Evolutionary conservation across 192 early-diverging fungal genomes (phyloP).

Genomic region (Coemansia sp.): DNA sequence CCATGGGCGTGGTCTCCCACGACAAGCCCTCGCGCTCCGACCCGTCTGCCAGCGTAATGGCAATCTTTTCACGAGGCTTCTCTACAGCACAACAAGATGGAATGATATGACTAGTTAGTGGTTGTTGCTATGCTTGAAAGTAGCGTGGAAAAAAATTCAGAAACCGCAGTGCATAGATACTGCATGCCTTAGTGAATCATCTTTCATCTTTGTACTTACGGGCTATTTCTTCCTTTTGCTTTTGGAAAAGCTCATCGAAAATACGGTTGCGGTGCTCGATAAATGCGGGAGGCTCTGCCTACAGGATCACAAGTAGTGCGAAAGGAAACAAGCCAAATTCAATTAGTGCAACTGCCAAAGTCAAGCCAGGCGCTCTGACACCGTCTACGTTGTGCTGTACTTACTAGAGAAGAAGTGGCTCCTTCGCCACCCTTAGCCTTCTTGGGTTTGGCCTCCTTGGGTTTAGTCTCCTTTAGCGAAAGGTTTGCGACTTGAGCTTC

Average conservation of each 20-base stretch:
- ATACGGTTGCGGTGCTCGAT: conserved; percentile 58
- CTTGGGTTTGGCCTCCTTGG: conserved; percentile 20
- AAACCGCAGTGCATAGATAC: neutral
- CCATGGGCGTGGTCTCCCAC: conserved; percentile 96
- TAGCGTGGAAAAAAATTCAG: neutral
- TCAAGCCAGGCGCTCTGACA: neutral
- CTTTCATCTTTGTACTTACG: conserved; percentile 33
- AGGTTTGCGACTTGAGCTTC: conserved; percentile 37
- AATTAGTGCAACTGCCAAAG: neutral
- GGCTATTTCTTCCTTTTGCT: conserved; percentile 52
- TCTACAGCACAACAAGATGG: conserved; percentile 43
- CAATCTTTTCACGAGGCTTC: conserved; percentile 75
- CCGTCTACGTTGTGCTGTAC: neutral
- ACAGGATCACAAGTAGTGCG: conserved; percentile 10
- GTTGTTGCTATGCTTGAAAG: neutral
- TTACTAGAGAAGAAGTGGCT: conserved; percentile 29
- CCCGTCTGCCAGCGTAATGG: conserved; percentile 89
- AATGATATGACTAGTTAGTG: neutral
- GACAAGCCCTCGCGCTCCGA: conserved; percentile 74
- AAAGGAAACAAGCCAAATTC: neutral
- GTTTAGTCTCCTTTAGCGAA: conserved; percentile 37
- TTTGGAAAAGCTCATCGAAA: conserved; percentile 54
- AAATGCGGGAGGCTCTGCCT: conserved; percentile 50
- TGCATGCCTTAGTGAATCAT: conserved; percentile 23
- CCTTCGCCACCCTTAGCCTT: conserved; percentile 14